These are phyloP conservation scores for Abrus pulchellus DNA, from an alignment of 306 rosid species.

Conservation along the genomic window DNA sequence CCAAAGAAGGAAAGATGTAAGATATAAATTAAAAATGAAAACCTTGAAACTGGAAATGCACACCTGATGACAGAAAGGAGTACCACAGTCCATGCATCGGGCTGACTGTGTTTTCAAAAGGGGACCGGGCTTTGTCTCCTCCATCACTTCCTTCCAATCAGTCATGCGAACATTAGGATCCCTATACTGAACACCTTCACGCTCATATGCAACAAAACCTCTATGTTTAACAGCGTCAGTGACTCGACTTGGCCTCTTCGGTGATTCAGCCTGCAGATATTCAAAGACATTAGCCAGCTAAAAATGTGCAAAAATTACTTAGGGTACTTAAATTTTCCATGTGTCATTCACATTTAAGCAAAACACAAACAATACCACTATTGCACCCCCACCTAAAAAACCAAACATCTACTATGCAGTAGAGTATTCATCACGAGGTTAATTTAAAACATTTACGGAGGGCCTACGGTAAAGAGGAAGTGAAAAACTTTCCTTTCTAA, in stretches of 20 bases:
- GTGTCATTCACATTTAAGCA: background rate
- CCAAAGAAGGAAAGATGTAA: slow-evolving; percentile 11
- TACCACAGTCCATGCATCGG: slow-evolving; percentile 99
- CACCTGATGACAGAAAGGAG: slow-evolving; percentile 99
- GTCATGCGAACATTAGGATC: slow-evolving; percentile 85
- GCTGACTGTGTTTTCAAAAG: slow-evolving; percentile 96
- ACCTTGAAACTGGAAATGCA: background rate
- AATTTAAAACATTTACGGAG: slow-evolving; percentile 14
- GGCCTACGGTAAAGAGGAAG: slow-evolving; percentile 1
- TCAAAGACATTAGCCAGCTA: slow-evolving; percentile 41
- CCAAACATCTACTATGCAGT: background rate
- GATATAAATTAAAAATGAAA: background rate
- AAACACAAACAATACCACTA: background rate
- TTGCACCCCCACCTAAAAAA: background rate
- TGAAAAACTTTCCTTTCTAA: background rate
- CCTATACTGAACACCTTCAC: slow-evolving; percentile 92
- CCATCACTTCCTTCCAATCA: slow-evolving; percentile 97
- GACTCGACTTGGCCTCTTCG: slow-evolving; percentile 80
- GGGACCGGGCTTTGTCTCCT: slow-evolving; percentile 91
- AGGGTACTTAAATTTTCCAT: background rate
- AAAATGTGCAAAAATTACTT: slow-evolving; percentile 1
- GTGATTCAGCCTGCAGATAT: slow-evolving; percentile 54
- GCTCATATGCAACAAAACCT: slow-evolving; percentile 95
- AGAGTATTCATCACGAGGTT: background rate
- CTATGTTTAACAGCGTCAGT: slow-evolving; percentile 82